Evolutionary conservation across 2,329 filamentous ascomycete genomes (phyloP), one percentile per base, ranked within the genome.

Genomic region (Colletotrichum brevisporum): DNA sequence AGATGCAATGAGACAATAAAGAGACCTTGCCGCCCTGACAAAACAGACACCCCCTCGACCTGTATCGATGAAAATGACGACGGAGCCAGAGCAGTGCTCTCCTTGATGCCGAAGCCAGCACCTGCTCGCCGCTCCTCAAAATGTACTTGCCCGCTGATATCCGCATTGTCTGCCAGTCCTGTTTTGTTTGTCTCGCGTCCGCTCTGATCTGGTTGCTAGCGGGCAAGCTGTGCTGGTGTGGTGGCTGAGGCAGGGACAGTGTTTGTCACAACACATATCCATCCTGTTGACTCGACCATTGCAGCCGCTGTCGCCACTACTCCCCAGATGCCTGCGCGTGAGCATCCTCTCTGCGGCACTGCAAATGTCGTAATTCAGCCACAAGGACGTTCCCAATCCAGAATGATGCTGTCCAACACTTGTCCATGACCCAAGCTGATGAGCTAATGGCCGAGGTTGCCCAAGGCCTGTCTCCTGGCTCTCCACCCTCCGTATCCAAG

Each of bases 1-100:
- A 69, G 62, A 69, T 69, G 67, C 67, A 66, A 61, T 69, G 55
- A 69, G 62, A 66, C 56, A 69, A 69, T 41, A 61, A 66, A 45
- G 50, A 60, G 50, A 69, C 67, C 55, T 67, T 51, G 62, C 62
- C 36, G 62, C 67, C 67, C 41, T 61, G 66, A 69, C 51, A 26
- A 55, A 66, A 61, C 26, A 60, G 62, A 56, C 55, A 56, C 55
- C 61, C 50, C 24, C 45, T 18, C 47, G 41, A 45, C 67, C 10
- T 56, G 54, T 48, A 52, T 61, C 54, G 55, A 26, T 64, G 50
- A 67, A 56, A 47, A 60, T 47, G 55, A 56, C 36, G 13, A 66
- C 27, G 50, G 54, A 52, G 55, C 55, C 67, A 45, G 26, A 39
- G n/a, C 52, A 43, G 39, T 52, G 13, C 55, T 24, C 48, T 53